phyloP scores from a whole-genome alignment of 75 land plant genomes.

The Selaginella moellendorffii region DNA sequence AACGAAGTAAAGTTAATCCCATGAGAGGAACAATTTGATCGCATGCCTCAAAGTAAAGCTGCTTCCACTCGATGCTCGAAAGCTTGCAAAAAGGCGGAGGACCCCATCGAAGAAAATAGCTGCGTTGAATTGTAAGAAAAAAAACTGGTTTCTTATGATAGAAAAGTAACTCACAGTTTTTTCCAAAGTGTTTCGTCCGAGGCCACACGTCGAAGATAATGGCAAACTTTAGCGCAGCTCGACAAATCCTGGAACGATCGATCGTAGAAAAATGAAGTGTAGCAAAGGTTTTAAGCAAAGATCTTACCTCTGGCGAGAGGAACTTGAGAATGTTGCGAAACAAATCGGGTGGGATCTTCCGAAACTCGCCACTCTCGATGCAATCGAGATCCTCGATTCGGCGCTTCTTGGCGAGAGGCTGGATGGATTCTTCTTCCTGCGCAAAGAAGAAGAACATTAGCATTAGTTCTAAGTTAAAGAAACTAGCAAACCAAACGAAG shows the following conservation, averaged over 20 bases:
- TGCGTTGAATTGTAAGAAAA: constrained; percentile 16
- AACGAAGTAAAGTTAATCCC: background rate
- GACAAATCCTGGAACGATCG: constrained; percentile 61
- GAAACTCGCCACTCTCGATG: constrained; percentile 43
- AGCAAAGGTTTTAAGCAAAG: background rate
- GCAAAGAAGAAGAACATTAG: background rate
- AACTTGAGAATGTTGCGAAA: constrained; percentile 71
- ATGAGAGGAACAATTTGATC: constrained; percentile 7
- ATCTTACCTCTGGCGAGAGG: constrained; percentile 77
- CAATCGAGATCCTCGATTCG: constrained; percentile 7
- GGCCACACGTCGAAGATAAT: constrained; percentile 44
- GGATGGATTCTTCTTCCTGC: background rate
- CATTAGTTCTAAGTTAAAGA: background rate
- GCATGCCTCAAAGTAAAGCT: constrained; percentile 74
- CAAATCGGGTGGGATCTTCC: constrained; percentile 62
- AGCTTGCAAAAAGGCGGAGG: constrained; percentile 23
- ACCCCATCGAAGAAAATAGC: constrained; percentile 94
- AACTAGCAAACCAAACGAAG: background rate
- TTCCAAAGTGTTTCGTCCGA: constrained; percentile 88
- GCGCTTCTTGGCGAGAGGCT: background rate
- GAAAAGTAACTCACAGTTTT: constrained; percentile 41
- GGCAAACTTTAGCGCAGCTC: constrained; percentile 63
- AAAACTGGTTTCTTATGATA: background rate
- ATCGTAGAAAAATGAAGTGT: background rate
- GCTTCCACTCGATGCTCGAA: constrained; percentile 85